Conservation (phyloP, 129 eudicot species). For the Pulicaria dysenterica region DNA sequence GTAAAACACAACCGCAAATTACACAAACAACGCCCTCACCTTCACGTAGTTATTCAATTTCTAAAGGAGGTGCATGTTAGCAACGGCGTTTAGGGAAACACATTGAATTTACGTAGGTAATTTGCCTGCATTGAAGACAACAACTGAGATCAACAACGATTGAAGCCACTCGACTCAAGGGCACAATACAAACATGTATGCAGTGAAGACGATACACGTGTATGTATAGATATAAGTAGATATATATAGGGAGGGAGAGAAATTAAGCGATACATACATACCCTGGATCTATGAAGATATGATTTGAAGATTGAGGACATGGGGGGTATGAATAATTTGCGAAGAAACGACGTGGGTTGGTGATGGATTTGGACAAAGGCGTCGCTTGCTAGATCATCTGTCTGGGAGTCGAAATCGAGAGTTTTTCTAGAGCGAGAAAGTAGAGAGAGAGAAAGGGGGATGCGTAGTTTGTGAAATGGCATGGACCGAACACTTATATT, state of each 20-base stretch:
- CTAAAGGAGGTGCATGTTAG: conserved; percentile 61
- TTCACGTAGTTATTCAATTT: conserved; percentile 20
- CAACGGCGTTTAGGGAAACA: conserved; percentile 33
- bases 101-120: conserved; percentile 49
- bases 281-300: conserved; percentile 33
- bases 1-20: neutral
- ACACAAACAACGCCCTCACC: conserved; percentile 39
- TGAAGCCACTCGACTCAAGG: conserved; percentile 9
- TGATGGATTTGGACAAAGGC: conserved; percentile 38
- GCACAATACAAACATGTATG: conserved; percentile 7
- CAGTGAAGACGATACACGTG: conserved; percentile 29
- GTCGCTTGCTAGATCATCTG: conserved; percentile 38
- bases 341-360: conserved; percentile 45
- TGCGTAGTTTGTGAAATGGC: conserved; percentile 33
- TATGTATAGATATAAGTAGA: conserved; percentile 1
- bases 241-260: neutral
- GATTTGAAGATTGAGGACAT: conserved; percentile 40
- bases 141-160: conserved; percentile 29
- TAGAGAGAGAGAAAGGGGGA: conserved; percentile 44
- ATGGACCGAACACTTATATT: conserved; percentile 37
- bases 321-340: conserved; percentile 35
- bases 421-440: conserved; percentile 47
- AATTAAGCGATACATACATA: neutral
- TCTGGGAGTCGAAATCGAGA: conserved; percentile 67
- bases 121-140: conserved; percentile 48